Base-by-base conservation (phyloP, 176 grass and related monocot genomes). In the Carex littledalei region DNA sequence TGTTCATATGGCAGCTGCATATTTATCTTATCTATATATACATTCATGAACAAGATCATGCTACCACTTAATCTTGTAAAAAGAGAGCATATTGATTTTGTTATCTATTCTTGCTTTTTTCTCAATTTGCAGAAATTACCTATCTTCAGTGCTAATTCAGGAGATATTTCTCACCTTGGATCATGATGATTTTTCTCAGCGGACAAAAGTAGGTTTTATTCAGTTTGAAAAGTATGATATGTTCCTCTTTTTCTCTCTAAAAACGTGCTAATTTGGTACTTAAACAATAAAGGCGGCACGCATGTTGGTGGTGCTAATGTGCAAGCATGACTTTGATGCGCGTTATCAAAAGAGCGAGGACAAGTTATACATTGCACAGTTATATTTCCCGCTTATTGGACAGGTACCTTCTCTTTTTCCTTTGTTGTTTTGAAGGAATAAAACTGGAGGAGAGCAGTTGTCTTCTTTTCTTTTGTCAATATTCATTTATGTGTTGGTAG, bases 101-200 rank as follows among this genome's bases (percentile, higher is more conserved):
- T 84, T 57, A 56, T 72, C 41, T 34, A 43, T 14, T 55, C 34
- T 84, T 39, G 20, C 24, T 84, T 84, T 45, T 78, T 80, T 84
- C 7, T 43, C 61, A 86, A 63, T 74, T 87, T 66, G 60, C 93
- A 98, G 96, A 87, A 98, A 98, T 83, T 98, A 98, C 84, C 89
- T 98, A 21, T 99, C 96, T 0, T 99, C 93, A 3, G 96, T 99
- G 86, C 88, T 99, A 89, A 95, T 99, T 88, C 96, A 99, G 90
- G 96, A 99, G 88, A 95, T 99, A 62, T 99, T 99, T 90, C 96
- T 99, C 84, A 99, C 93, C 54, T 93, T 99, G 87, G 96, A 99
- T 68, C 96, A 99, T 82, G 96, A 99, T 87, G 96, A 99, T 94
- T 79, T 99, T 61, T 92, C 91, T 76, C 96, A 99, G 67, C 85